These are phyloP conservation scores for Naegleria lovaniensis DNA, from an alignment of 208 protist species.

Conservation along the genomic window DNA sequence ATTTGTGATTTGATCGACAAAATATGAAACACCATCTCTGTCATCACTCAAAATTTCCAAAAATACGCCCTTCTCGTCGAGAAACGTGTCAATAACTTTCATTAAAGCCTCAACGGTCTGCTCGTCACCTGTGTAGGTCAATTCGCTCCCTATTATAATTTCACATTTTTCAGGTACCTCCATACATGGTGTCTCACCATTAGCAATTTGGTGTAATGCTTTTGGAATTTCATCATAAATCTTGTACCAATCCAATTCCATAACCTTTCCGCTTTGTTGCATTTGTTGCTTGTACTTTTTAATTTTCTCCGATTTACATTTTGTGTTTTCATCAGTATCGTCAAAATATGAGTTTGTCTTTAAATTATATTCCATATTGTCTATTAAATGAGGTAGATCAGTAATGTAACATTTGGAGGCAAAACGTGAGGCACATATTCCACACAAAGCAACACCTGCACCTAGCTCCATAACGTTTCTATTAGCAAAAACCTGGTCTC, in stretches of 20 bases:
- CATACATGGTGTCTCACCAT: background rate
- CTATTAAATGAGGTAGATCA: background rate
- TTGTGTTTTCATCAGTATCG: background rate
- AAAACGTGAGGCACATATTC: background rate
- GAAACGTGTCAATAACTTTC: background rate
- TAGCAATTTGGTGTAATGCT: background rate
- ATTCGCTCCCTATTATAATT: slow-evolving; percentile 1
- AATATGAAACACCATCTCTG: background rate
- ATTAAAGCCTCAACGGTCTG: background rate
- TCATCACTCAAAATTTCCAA: slow-evolving; percentile 12
- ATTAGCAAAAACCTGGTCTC: background rate
- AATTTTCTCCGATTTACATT: background rate
- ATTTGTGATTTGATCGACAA: background rate
- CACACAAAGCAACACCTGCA: background rate
- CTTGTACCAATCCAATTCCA: background rate
- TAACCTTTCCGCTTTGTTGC: background rate
- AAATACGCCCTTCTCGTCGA: background rate
- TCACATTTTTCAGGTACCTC: background rate
- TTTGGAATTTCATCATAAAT: background rate
- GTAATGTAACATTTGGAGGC: background rate
- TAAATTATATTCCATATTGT: slow-evolving; percentile 19
- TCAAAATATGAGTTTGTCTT: background rate
- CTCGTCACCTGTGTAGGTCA: slow-evolving; percentile 2
- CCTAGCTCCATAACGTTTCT: background rate
- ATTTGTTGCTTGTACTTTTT: background rate